Evolutionary conservation across 176 grass and related monocot genomes (phyloP).

Genomic region (Thinopyrum elongatum): DNA sequence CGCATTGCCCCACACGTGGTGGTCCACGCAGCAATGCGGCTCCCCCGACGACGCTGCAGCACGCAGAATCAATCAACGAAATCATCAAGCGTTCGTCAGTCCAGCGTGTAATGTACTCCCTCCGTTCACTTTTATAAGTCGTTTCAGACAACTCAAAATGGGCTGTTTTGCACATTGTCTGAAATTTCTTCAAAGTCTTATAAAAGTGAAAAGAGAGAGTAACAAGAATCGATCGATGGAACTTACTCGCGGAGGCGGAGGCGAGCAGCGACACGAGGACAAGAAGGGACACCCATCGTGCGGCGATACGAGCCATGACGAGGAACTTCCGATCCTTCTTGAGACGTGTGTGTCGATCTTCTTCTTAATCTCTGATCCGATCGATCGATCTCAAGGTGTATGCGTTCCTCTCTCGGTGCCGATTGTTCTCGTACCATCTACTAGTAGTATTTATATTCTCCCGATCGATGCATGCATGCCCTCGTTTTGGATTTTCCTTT

Average conservation of each 20-base stretch:
- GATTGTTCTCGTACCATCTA: background rate
- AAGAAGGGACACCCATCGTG: background rate
- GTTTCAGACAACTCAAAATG: too few species aligned
- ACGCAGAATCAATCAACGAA: background rate
- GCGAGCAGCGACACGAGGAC: background rate
- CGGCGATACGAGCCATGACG: background rate
- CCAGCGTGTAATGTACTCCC: too few species aligned
- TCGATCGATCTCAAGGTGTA: too few species aligned
- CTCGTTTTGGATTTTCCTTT: background rate
- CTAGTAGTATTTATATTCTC: background rate
- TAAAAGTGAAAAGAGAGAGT: too few species aligned
- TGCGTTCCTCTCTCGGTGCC: too few species aligned
- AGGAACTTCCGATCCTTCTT: background rate
- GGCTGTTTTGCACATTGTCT: too few species aligned
- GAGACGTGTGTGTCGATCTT: too few species aligned
- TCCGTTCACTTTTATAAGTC: too few species aligned
- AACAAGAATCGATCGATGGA: too few species aligned
- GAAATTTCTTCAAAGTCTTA: too few species aligned
- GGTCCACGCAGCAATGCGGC: background rate
- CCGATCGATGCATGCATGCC: background rate
- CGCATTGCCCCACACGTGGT: background rate
- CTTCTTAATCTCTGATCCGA: too few species aligned
- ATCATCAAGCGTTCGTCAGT: background rate
- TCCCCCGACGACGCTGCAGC: background rate
- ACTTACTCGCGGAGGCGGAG: too few species aligned